A percentile compares a stretch with the other conserved stretches of the same genome.
phyloP scores from a whole-genome alignment of 345 rosid species.

The Hibiscus syriacus region DNA sequence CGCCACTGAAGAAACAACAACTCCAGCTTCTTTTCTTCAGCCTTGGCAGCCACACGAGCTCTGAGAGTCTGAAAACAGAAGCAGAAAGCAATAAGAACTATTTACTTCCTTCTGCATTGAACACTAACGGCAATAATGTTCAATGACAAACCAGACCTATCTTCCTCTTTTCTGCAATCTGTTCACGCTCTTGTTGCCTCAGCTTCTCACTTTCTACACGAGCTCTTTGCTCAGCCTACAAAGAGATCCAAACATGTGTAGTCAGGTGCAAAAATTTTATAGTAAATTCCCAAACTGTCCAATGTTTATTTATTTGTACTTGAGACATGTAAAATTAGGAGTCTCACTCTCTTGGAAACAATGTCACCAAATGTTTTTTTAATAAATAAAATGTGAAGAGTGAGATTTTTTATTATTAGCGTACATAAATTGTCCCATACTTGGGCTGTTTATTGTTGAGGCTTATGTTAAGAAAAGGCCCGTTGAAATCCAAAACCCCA shows the following conservation, averaged over 20 bases:
- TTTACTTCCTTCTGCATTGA: too few relatives aligned
- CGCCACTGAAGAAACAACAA: slow-evolving; percentile 91
- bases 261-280: neutral
- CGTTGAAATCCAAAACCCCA: neutral
- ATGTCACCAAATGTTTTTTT: neutral
- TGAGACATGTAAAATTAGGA: neutral
- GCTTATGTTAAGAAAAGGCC: neutral
- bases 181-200: slow-evolving; percentile 70
- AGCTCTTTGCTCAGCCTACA: slow-evolving; percentile 77
- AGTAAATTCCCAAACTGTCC: neutral
- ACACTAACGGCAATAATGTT: neutral
- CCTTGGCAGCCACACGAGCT: too few relatives aligned
- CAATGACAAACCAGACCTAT: slow-evolving; percentile 75
- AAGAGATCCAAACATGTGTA: slow-evolving; percentile 6
- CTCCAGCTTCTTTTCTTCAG: slow-evolving; percentile 94
- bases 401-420: neutral
- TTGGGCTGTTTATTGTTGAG: neutral
- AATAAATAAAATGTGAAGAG: too few relatives aligned
- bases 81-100: too few relatives aligned
- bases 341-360: neutral
- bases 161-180: slow-evolving; percentile 59
- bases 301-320: neutral
- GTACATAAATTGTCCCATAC: neutral
- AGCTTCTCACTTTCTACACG: slow-evolving; percentile 75
- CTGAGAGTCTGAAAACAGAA: too few relatives aligned